Evolutionary conservation across 2,329 filamentous ascomycete genomes (phyloP).

Genomic region (Dothistroma pini): DNA sequence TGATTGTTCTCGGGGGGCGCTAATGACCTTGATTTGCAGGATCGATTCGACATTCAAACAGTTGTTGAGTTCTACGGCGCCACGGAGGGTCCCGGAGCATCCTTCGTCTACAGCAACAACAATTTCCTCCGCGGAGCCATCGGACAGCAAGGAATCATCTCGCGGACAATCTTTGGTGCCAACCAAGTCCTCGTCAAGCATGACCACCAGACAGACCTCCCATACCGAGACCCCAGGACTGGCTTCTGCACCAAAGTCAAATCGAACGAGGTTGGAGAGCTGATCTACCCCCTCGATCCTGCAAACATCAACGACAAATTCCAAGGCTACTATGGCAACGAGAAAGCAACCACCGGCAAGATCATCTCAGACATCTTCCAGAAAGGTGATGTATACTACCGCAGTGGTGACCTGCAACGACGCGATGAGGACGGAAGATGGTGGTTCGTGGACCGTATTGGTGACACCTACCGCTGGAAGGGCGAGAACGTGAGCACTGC

Average conservation of each 20-base stretch:
- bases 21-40: slow-evolving; percentile 24
- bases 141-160: slow-evolving; percentile 65
- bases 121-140: slow-evolving; percentile 72
- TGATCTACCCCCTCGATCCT: slow-evolving; percentile 67
- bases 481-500: slow-evolving; percentile 44
- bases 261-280: slow-evolving; percentile 66
- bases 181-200: slow-evolving; percentile 61
- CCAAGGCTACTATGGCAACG: slow-evolving; percentile 78
- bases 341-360: slow-evolving; percentile 67
- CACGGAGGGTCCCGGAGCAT: slow-evolving; percentile 57
- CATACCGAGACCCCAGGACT: slow-evolving; percentile 63
- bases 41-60: slow-evolving; percentile 54
- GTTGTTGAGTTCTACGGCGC: slow-evolving; percentile 39
- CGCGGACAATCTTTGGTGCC: slow-evolving; percentile 51
- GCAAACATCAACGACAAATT: slow-evolving; percentile 62
- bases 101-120: slow-evolving; percentile 72
- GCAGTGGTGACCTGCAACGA: slow-evolving; percentile 77
- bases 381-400: slow-evolving; percentile 77
- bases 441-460: slow-evolving; percentile 78
- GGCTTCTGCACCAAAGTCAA: slow-evolving; percentile 62
- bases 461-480: slow-evolving; percentile 78
- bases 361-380: slow-evolving; percentile 68
- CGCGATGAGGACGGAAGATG: slow-evolving; percentile 63
- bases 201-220: slow-evolving; percentile 67
- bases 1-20: neutral